Evolutionary conservation across 2,329 filamentous ascomycete genomes (phyloP), one percentile per base, ranked within the genome.

Genomic region (Trichoderma sp.): DNA sequence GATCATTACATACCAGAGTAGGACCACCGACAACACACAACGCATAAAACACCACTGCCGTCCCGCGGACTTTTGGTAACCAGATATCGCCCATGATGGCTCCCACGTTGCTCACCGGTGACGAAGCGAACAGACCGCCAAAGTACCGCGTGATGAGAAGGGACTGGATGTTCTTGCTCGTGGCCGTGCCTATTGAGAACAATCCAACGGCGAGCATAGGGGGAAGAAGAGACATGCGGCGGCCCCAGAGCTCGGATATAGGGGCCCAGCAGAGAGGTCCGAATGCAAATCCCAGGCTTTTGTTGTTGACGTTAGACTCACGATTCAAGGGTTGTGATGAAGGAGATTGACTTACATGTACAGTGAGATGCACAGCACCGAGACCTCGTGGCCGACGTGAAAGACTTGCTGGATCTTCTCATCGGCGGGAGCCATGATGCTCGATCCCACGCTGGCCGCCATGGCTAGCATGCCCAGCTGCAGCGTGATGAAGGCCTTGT

Each of bases 71-170:
- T 5, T 75, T 72, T 6, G 81, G 80, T 5, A 75, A 70, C 70
- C 87, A 88, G 76, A 88, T 83, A 71, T 88, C 86, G 17, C 85
- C 85, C 64, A 88, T 83, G 10, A 86, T 83, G 65, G 85, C 86
- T 6, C 84, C 84, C 2, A 83, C 82, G 70, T 88, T 88, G 17
- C 84, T 88, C 67, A 88, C 74, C 2, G 85, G 84, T 2, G 84
- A 85, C 0, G 83, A 83, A 17, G 85, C 85, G 70, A 88, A 88
- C 3, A 83, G 75, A n/a, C 86, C 86, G 14, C 82, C 83, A 61
- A 90, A 84, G 76, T 90, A 90, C 41, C 78, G 83, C 26, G 90
- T 80, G 43, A 90, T 81, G 28, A 90, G 76, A 1, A 91, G 76
- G 0, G 84, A 83, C 66, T 79, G 75, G 51, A 87, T 85, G 69